Conservation (phyloP, 768 basidiomycete genomes). For the Russula earlei region DNA sequence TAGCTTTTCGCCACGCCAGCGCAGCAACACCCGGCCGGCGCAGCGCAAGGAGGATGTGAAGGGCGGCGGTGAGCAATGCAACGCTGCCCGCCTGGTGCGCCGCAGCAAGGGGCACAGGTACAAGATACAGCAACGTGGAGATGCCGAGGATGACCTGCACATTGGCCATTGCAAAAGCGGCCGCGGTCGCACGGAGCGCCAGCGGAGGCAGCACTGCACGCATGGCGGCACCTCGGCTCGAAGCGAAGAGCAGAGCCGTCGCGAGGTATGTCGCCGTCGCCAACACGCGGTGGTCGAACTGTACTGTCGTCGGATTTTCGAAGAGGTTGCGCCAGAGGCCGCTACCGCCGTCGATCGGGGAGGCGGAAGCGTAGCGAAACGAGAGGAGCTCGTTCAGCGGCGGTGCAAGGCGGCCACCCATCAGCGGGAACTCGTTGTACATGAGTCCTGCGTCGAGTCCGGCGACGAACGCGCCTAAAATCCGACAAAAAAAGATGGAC, state of each 20-base stretch:
- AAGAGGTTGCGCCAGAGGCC: conserved; percentile 93
- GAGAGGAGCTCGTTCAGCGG: conserved; percentile 78
- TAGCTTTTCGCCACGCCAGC: conserved; percentile 43
- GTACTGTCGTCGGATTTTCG: conserved; percentile 96
- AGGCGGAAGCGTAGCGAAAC: conserved; percentile 52
- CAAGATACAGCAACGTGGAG: conserved; percentile 82
- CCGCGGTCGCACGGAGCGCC: conserved; percentile 41
- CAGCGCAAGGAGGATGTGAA: conserved; percentile 65
- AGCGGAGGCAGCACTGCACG: conserved; percentile 48
- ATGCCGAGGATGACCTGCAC: conserved; percentile 72
- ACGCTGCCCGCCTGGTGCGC: conserved; percentile 95
- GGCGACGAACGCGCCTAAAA: conserved; percentile 92
- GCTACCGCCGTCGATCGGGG: conserved; percentile 15
- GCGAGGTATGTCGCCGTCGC: conserved; percentile 77
- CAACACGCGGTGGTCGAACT: conserved; percentile 94
- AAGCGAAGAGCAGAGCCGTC: conserved; percentile 53
- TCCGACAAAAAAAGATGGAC: background rate
- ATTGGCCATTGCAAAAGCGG: conserved; percentile 72
- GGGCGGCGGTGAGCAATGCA: conserved; percentile 69
- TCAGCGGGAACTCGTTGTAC: conserved; percentile 98
- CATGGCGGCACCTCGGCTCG: conserved; percentile 43
- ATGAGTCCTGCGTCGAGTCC: conserved; percentile 92
- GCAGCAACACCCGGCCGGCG: conserved; percentile 63
- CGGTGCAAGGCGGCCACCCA: conserved; percentile 84
- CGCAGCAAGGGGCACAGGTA: conserved; percentile 87